These are phyloP conservation scores for Euphrasia arctica DNA, from an alignment of 305 asterid genomes.

Conservation along the genomic window DNA sequence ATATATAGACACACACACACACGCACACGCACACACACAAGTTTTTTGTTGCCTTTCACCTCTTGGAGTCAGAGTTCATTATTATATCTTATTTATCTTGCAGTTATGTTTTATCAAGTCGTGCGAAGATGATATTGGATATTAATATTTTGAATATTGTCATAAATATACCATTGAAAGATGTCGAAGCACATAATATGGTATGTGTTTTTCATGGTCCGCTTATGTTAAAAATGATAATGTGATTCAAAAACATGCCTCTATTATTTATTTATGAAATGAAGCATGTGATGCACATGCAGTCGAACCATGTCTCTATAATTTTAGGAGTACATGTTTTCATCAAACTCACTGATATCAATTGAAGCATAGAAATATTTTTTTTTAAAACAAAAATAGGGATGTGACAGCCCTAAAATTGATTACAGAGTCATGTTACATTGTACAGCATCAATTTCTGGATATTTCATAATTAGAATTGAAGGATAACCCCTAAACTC, in stretches of 20 bases:
- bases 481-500: no score
- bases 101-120: slow-evolving; percentile 74
- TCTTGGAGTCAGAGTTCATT: slow-evolving; percentile 13
- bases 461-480: no score
- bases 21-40: no score
- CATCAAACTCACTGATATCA: background rate
- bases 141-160: slow-evolving; percentile 41
- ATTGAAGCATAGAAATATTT: background rate
- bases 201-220: slow-evolving; percentile 38
- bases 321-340: background rate
- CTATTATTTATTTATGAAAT: background rate
- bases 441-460: no score
- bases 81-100: slow-evolving; percentile 30
- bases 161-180: slow-evolving; percentile 53
- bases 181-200: slow-evolving; percentile 42
- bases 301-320: background rate
- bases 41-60: slow-evolving; percentile 15
- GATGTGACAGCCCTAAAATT: no score
- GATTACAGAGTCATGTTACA: no score
- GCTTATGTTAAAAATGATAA: slow-evolving; percentile 10
- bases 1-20: background rate
- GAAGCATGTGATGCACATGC: background rate
- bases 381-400: no score
- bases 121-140: slow-evolving; percentile 72
- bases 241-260: background rate